These are phyloP conservation scores for Tetraselmis striata DNA, from an alignment of 139 green algal genomes.

Conservation along the genomic window DNA sequence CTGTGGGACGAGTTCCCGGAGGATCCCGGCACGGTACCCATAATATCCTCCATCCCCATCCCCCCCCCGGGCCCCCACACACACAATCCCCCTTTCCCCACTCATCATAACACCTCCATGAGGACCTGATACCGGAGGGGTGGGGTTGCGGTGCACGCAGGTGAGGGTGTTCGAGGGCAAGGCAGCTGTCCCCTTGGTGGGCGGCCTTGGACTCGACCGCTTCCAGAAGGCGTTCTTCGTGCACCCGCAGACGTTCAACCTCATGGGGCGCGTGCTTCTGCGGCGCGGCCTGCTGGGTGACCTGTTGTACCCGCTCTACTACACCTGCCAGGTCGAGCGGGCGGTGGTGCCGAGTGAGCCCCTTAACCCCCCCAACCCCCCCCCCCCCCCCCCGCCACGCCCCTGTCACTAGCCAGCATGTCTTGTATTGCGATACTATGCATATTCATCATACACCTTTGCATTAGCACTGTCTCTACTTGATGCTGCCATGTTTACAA, in stretches of 20 bases:
- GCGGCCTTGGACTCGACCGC: neutral
- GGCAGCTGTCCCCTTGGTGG: neutral
- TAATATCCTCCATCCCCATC: too few species aligned
- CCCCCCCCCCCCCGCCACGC: too few species aligned
- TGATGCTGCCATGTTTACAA: too few species aligned
- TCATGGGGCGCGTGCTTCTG: slow-evolving; percentile 9
- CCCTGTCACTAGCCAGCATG: too few species aligned
- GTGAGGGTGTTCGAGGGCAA: slow-evolving; percentile 10
- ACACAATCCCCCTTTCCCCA: too few species aligned
- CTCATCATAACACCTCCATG: too few species aligned
- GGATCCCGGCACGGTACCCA: neutral
- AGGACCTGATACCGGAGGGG: too few species aligned
- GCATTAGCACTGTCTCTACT: too few species aligned
- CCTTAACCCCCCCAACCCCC: too few species aligned
- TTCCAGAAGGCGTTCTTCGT: slow-evolving; percentile 22
- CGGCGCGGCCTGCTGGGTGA: slow-evolving; percentile 11
- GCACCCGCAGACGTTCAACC: neutral
- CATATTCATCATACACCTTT: too few species aligned
- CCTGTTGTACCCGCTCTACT: slow-evolving; percentile 20
- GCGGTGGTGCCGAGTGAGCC: neutral
- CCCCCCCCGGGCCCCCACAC: too few species aligned
- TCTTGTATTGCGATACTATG: too few species aligned
- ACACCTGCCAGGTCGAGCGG: neutral
- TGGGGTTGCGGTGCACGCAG: neutral
- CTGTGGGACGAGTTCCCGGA: neutral